A percentile compares a stretch with the other conserved stretches of the same genome.
Evolutionary conservation across 2,329 filamentous ascomycete species (phyloP).

Genomic region (Fusarium sacchari): DNA sequence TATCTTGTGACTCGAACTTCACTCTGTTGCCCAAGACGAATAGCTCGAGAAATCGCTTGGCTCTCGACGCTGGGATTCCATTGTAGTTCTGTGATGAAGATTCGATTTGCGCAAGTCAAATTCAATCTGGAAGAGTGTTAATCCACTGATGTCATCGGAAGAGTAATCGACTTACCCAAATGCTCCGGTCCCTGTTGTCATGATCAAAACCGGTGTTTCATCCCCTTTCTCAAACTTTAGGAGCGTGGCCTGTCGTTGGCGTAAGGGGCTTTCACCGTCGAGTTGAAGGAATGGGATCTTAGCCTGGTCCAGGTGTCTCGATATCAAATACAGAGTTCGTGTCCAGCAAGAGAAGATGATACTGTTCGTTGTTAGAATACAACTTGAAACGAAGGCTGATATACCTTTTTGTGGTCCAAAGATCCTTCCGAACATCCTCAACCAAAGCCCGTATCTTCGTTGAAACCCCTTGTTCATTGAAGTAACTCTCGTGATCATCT

Average conservation of each 20-base stretch:
- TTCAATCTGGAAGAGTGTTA: conserved; percentile 51
- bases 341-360: conserved; percentile 61
- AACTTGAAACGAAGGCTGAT: accelerated
- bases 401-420: conserved; percentile 9
- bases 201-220: conserved; percentile 55
- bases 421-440: not conserved
- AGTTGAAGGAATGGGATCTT: conserved; percentile 51
- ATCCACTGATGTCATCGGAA: accelerated
- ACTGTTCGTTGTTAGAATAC: conserved; percentile 28
- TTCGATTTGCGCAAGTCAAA: conserved; percentile 57
- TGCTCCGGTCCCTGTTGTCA: conserved; percentile 63
- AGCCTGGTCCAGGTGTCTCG: conserved; percentile 41
- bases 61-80: conserved; percentile 65
- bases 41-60: conserved; percentile 61
- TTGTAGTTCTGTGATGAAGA: conserved; percentile 64
- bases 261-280: conserved; percentile 54
- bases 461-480: not conserved
- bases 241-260: conserved; percentile 51
- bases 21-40: conserved; percentile 57
- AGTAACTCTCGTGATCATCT: not conserved
- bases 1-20: conserved; percentile 59
- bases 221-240: conserved; percentile 48
- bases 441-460: not conserved
- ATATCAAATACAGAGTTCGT: conserved; percentile 52
- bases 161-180: conserved; percentile 52